Conservation (phyloP, 257 asterid genomes). For the Nicotiana sylvestris region DNA sequence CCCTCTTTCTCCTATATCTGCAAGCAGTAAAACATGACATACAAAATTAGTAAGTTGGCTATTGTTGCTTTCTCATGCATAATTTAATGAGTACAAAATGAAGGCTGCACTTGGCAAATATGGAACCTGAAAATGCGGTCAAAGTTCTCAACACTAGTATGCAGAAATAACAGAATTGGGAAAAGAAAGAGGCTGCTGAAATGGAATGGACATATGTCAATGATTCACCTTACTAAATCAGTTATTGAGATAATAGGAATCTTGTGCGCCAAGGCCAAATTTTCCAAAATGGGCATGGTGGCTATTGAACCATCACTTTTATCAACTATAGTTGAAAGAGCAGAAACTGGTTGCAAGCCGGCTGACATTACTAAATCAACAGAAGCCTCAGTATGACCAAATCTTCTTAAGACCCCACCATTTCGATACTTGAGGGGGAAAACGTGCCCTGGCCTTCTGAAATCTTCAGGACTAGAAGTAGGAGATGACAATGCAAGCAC, state of each 20-base stretch:
- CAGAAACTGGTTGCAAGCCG: constrained; percentile 56
- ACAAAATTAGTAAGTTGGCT: neutral
- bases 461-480: constrained; percentile 59
- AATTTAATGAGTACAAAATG: neutral
- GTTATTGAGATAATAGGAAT: constrained; percentile 67
- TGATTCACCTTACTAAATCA: constrained; percentile 62
- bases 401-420: constrained; percentile 78
- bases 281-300: constrained; percentile 38
- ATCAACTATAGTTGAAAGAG: constrained; percentile 63
- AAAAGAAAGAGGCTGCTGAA: neutral
- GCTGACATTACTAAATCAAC: constrained; percentile 60
- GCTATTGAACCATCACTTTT: constrained; percentile 65
- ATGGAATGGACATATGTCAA: neutral
- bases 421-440: constrained; percentile 73
- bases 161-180: neutral
- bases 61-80: neutral
- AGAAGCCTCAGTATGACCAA: constrained; percentile 84
- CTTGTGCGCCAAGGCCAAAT: constrained; percentile 41
- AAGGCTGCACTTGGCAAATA: neutral
- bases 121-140: neutral
- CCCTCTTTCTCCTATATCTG: constrained; percentile 81
- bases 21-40: neutral
- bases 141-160: neutral
- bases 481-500: constrained; percentile 65
- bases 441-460: constrained; percentile 81